Percentiles rank a stretch among this genome's conserved stretches.
Conservation (phyloP, 2,329 filamentous ascomycete species). For the Alternaria gaisen region DNA sequence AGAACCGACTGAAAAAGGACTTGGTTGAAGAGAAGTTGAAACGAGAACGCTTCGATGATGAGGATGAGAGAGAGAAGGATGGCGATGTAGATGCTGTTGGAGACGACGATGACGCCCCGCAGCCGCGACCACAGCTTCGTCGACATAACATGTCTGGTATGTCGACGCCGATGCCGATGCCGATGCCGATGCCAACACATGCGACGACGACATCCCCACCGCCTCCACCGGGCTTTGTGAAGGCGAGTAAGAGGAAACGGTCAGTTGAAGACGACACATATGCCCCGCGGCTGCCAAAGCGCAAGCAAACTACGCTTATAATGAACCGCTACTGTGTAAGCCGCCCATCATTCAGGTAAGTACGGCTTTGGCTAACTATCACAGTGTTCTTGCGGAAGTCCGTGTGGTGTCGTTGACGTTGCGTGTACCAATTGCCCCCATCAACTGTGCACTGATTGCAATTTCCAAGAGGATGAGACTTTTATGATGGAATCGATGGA, state of each 20-base stretch:
- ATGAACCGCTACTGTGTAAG: slow-evolving; percentile 19
- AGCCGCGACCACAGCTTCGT: not conserved
- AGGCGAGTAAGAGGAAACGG: slow-evolving; percentile 1
- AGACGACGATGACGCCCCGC: slow-evolving; percentile 6
- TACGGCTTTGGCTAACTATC: slow-evolving; percentile 4
- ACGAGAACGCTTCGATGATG: slow-evolving; percentile 29
- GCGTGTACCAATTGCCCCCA: slow-evolving; percentile 20
- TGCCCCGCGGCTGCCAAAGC: not conserved
- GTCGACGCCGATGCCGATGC: not conserved
- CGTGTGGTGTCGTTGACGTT: slow-evolving; percentile 1
- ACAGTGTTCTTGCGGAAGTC: slow-evolving; percentile 13
- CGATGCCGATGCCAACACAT: not conserved
- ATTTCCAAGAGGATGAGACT: not conserved
- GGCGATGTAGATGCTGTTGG: slow-evolving; percentile 16
- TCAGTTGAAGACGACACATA: not conserved
- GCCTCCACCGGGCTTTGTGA: not conserved
- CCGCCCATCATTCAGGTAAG: not conserved
- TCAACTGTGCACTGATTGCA: slow-evolving; percentile 8
- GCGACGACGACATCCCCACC: not conserved
- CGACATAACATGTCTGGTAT: not conserved
- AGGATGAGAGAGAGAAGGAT: slow-evolving; percentile 15
- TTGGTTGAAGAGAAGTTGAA: slow-evolving; percentile 30
- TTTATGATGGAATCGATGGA: slow-evolving; percentile 6
- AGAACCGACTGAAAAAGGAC: slow-evolving; percentile 47
- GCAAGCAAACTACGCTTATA: not conserved